Evolutionary conservation across 768 basidiomycete genomes (phyloP).

Genomic region (Agaricus blazei): DNA sequence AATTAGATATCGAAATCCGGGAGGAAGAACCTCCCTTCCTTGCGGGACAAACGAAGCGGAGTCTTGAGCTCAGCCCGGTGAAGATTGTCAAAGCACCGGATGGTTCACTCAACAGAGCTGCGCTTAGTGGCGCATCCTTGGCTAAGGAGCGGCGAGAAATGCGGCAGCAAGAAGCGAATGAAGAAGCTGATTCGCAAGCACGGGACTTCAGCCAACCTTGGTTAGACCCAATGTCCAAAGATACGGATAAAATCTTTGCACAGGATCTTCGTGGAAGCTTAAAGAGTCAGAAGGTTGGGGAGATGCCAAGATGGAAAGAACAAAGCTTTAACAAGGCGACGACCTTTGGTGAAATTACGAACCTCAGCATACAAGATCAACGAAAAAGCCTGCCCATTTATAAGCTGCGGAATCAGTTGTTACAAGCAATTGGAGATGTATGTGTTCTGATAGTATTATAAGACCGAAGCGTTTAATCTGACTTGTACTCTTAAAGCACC

Average conservation of each 20-base stretch:
- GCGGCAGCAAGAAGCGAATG: slow-evolving; percentile 91
- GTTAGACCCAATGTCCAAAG: slow-evolving; percentile 96
- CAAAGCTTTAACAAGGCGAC: slow-evolving; percentile 92
- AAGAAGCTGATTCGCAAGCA: slow-evolving; percentile 89
- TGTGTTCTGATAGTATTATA: slow-evolving; percentile 20
- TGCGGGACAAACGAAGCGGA: slow-evolving; percentile 92
- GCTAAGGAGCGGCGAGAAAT: slow-evolving; percentile 95
- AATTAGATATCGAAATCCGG: slow-evolving; percentile 93
- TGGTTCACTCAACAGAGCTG: slow-evolving; percentile 93
- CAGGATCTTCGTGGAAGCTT: slow-evolving; percentile 84
- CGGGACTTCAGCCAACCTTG: slow-evolving; percentile 95
- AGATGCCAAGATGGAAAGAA: slow-evolving; percentile 88
- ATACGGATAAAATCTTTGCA: slow-evolving; percentile 83
- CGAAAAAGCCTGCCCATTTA: slow-evolving; percentile 88
- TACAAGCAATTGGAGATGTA: slow-evolving; percentile 89
- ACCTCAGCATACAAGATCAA: slow-evolving; percentile 89
- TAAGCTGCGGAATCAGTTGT: slow-evolving; percentile 85
- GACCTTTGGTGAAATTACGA: slow-evolving; percentile 91
- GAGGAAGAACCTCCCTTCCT: slow-evolving; percentile 97
- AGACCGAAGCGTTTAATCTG: slow-evolving; percentile 4
- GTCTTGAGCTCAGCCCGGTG: slow-evolving; percentile 92
- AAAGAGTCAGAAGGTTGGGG: slow-evolving; percentile 77
- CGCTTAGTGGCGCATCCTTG: slow-evolving; percentile 86
- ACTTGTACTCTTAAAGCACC: slow-evolving; percentile 53
- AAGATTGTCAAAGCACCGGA: slow-evolving; percentile 99